phyloP scores from a whole-genome alignment of 805 yeast species.

The Sugiyamaella valdiviana region DNA sequence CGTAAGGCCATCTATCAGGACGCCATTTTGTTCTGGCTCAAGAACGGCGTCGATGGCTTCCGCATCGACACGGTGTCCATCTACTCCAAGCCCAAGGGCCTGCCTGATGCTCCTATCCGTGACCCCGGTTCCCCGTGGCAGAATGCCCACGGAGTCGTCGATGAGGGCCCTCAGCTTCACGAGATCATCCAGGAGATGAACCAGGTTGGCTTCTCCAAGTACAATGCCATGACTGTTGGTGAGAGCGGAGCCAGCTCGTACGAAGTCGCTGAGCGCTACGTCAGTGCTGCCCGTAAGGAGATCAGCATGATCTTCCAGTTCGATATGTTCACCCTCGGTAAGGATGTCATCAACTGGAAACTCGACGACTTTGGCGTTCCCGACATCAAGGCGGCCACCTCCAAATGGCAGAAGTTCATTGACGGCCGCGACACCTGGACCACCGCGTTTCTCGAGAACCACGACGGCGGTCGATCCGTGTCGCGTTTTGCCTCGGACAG shows the following conservation, averaged over 20 bases:
- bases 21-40: constrained; percentile 47
- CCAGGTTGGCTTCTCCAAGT: constrained; percentile 36
- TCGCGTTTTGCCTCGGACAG: constrained; percentile 45
- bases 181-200: constrained; percentile 50
- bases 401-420: constrained; percentile 4
- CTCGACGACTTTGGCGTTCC: constrained; percentile 2
- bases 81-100: constrained; percentile 44
- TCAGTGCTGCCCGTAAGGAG: constrained; percentile 20
- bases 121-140: constrained; percentile 40
- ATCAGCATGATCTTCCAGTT: background rate
- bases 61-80: constrained; percentile 51
- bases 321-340: background rate
- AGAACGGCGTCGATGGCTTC: constrained; percentile 51
- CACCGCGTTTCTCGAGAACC: constrained; percentile 50
- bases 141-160: constrained; percentile 28
- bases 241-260: constrained; percentile 26
- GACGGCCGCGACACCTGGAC: constrained; percentile 39
- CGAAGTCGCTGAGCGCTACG: constrained; percentile 33
- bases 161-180: constrained; percentile 50
- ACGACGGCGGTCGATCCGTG: constrained; percentile 50
- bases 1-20: constrained; percentile 36
- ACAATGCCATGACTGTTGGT: constrained; percentile 52
- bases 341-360: background rate
- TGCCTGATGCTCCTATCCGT: constrained; percentile 42
- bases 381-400: constrained; percentile 1